A percentile compares a stretch with the other conserved stretches of the same genome.
Conservation (phyloP, 129 eudicot genomes). For the Rutidosis leptorrhynchoides region DNA sequence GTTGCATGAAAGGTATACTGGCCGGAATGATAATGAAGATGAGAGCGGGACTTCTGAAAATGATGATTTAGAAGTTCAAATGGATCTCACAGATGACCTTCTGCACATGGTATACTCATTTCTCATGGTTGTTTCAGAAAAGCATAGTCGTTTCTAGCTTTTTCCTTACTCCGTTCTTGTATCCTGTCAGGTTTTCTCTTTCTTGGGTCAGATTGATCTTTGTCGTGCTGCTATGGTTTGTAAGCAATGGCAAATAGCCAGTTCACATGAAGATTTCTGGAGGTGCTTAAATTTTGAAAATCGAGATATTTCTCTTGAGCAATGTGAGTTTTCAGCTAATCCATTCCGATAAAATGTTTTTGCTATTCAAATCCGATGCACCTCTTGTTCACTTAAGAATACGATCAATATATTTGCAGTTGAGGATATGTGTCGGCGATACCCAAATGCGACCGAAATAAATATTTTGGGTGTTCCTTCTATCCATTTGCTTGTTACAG, state of each 20-base stretch:
- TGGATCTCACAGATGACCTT: constrained; percentile 93
- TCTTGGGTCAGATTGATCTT: constrained; percentile 71
- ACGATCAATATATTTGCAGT: constrained; percentile 57
- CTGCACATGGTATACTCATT: constrained; percentile 67
- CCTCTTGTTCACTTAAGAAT: too few relatives aligned
- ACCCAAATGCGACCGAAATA: constrained; percentile 77
- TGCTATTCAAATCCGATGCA: too few relatives aligned
- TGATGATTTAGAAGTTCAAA: constrained; percentile 64
- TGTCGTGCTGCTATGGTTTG: constrained; percentile 89
- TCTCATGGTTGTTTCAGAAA: too few relatives aligned
- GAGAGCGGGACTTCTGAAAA: constrained; percentile 24
- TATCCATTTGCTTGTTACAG: constrained; percentile 71
- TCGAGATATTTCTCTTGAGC: constrained; percentile 52
- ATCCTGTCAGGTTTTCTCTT: constrained; percentile 63
- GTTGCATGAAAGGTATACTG: too few relatives aligned
- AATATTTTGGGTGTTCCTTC: constrained; percentile 60
- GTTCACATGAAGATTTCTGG: constrained; percentile 98
- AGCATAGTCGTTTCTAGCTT: background rate
- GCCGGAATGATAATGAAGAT: too few relatives aligned
- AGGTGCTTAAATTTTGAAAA: constrained; percentile 68
- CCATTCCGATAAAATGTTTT: too few relatives aligned
- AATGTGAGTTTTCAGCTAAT: too few relatives aligned
- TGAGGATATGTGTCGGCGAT: constrained; percentile 90
- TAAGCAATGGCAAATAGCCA: constrained; percentile 89
- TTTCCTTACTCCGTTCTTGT: constrained; percentile 9